Evolutionary conservation across 257 asterid species (phyloP), one percentile per base, ranked within the genome.

Genomic region (Marsdenia floribunda): DNA sequence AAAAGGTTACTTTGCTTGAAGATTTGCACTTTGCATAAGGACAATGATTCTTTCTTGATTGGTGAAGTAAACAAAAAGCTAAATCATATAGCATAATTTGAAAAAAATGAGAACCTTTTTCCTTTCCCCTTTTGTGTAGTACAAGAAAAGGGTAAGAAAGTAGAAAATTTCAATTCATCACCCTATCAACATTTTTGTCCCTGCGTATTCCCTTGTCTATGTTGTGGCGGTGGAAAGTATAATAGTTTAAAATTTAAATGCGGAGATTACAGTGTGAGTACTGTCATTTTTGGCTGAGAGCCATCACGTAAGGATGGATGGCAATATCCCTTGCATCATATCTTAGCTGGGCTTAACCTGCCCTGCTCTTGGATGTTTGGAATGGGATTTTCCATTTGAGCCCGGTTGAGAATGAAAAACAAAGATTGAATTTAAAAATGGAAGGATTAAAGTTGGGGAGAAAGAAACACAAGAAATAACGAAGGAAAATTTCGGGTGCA

Each of bases 1-100:
- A 44, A 68, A n/a, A 2, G 72, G 72, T 52, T 6, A 50, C 78
- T 76, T 80, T 65, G 69, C 78, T 76, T 72, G 68, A 52, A 69
- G 76, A 76, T 68, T 80, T 80, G 71, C 70, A 15, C 37, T 38
- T 37, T 55, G 77, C 5, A 33, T 13, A 33, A 22, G 38, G 55
- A 18, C 26, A 55, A n/a, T 29, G 55, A 54, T 68, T 68, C 67
- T 78, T n/a, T 73, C 67, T 78, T 15, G 75, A 78, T 67, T 73
- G 54, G n/a, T 61, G 61, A 71, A 58, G 57, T 2, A 58, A 44
- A 16, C 46, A 16, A 54, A 13, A 24, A 44, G 21, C 33, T 12
- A 69, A 13, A 33, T 14, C 2, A 15, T 18, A 44, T 2, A 38
- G 18, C 33, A 67, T 42, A 52, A 21, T n/a, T 67, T 24, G 11